Percentiles rank a stretch among this genome's conserved stretches.
Conservation (phyloP, 768 basidiomycete species). For the Lentinula edodes region DNA sequence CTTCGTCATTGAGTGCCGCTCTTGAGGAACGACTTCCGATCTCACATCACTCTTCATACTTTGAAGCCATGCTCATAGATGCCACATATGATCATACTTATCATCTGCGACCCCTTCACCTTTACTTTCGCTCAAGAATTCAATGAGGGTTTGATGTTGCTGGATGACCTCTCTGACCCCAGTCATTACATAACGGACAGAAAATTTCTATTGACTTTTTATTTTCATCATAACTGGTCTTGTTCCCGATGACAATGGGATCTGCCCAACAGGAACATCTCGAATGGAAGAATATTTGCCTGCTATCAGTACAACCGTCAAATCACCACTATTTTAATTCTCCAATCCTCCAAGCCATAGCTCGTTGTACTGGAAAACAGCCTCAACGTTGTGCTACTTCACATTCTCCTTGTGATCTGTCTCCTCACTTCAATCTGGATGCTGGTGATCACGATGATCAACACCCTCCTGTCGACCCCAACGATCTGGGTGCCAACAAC, state of each 20-base stretch:
- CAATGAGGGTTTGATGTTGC: conserved; percentile 21
- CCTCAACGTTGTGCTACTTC: no score
- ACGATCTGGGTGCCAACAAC: no score
- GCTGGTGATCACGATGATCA: no score
- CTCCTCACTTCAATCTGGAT: no score
- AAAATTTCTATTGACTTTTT: conserved; percentile 7
- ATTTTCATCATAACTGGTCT: conserved; percentile 2
- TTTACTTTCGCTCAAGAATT: conserved; percentile 8
- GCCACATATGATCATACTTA: not conserved
- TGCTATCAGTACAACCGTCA: not conserved
- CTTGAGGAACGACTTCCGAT: conserved; percentile 33
- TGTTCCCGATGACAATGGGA: conserved; percentile 1
- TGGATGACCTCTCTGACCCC: conserved; percentile 21
- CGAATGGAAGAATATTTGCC: not conserved
- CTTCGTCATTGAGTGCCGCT: conserved; percentile 57
- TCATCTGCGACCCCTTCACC: conserved; percentile 5
- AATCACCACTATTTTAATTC: not conserved
- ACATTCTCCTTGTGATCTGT: no score
- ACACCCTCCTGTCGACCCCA: no score
- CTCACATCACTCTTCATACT: not conserved
- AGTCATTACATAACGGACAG: conserved; percentile 8
- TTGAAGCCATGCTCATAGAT: conserved; percentile 2
- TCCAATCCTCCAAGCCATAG: no score
- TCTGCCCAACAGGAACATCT: conserved; percentile 1
- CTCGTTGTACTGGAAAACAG: no score